Evolutionary conservation across 495 filamentous ascomycete genomes (phyloP).

Genomic region (Trichoderma gamsii): DNA sequence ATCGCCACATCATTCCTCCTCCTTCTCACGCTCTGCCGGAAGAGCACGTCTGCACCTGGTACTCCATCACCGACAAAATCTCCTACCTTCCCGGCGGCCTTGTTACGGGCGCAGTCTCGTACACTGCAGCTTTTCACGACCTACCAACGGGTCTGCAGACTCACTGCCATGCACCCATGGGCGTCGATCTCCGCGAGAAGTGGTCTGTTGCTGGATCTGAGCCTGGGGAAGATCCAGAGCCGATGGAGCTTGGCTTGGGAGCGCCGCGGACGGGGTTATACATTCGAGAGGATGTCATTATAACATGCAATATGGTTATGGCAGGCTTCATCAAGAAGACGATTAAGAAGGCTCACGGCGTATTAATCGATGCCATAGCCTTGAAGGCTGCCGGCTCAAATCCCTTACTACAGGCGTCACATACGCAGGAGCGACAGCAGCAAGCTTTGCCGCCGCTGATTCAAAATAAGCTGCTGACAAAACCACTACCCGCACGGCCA

Average conservation of each 20-base stretch:
- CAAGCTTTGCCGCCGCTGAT: background rate
- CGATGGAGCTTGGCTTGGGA: slow-evolving; percentile 55
- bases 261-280: slow-evolving; percentile 61
- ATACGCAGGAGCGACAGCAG: background rate
- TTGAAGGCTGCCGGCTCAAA: slow-evolving; percentile 44
- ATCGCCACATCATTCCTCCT: slow-evolving; percentile 56
- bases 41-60: slow-evolving; percentile 65
- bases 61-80: slow-evolving; percentile 64
- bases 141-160: slow-evolving; percentile 63
- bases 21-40: slow-evolving; percentile 58
- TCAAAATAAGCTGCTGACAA: background rate
- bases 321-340: slow-evolving; percentile 68
- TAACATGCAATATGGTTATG: slow-evolving; percentile 69
- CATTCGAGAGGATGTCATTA: slow-evolving; percentile 68
- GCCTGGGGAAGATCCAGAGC: slow-evolving; percentile 54
- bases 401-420: background rate
- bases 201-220: slow-evolving; percentile 59
- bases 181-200: slow-evolving; percentile 61
- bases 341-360: slow-evolving; percentile 61
- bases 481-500: background rate
- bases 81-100: slow-evolving; percentile 64
- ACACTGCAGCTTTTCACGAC: slow-evolving; percentile 70
- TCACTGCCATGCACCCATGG: slow-evolving; percentile 63
- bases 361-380: slow-evolving; percentile 59
- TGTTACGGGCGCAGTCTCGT: slow-evolving; percentile 59